Evolutionary conservation across 176 grass and related monocot species (phyloP).

Genomic region (Avena atlantica): DNA sequence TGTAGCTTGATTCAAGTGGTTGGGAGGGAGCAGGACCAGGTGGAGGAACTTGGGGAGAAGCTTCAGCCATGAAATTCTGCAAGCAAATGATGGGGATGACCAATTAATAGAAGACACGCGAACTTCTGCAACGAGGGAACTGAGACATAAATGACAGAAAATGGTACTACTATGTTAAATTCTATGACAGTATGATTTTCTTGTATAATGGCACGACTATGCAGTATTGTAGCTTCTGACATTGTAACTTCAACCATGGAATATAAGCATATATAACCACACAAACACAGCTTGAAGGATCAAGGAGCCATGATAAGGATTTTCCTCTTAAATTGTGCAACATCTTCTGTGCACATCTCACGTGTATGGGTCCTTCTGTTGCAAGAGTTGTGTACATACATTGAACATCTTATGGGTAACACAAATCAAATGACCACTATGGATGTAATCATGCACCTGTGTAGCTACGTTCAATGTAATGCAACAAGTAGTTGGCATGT

Average conservation of each 20-base stretch:
- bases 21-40: constrained; percentile 38
- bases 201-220: background rate
- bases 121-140: background rate
- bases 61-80: constrained; percentile 99
- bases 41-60: constrained; percentile 58
- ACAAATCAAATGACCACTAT: background rate
- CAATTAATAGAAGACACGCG: background rate
- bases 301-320: background rate
- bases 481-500: background rate
- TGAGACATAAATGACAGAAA: background rate
- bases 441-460: background rate
- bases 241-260: background rate
- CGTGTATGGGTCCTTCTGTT: background rate
- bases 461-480: background rate
- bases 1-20: constrained; percentile 63
- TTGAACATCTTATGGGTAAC: background rate
- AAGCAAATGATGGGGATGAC: background rate
- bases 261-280: constrained; percentile 1
- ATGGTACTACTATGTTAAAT: background rate
- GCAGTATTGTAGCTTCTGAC: background rate
- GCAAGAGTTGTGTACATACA: background rate
- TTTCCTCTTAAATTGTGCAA: background rate
- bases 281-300: background rate
- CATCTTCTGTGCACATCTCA: background rate
- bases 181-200: background rate